Evolutionary conservation across 345 rosid genomes (phyloP).

Genomic region (Euphorbia pulcherrima): DNA sequence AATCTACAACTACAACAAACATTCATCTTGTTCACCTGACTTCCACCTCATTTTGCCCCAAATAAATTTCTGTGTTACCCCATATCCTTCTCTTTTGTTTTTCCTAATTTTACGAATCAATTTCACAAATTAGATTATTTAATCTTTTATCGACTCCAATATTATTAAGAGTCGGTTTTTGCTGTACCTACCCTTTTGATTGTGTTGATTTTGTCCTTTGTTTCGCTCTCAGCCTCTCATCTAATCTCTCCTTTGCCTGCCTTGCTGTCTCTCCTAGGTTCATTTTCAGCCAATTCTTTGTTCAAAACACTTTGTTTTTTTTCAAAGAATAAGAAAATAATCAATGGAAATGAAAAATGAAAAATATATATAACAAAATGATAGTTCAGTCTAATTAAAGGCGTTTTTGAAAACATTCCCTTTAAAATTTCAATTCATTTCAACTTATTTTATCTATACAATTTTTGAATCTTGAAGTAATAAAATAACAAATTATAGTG

Average conservation of each 20-base stretch:
- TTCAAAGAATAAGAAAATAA: not conserved
- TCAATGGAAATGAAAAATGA: not conserved
- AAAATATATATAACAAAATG: not conserved
- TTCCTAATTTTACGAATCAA: not conserved
- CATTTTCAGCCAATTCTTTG: slow-evolving; percentile 33
- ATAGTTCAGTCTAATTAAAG: too few species aligned
- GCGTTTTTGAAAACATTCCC: too few species aligned
- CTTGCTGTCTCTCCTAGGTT: slow-evolving; percentile 61
- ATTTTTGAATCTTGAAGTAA: too few species aligned
- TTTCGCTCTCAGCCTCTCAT: slow-evolving; percentile 52
- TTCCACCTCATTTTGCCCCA: slow-evolving; percentile 59
- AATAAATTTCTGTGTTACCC: slow-evolving; percentile 32
- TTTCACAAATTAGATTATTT: not conserved
- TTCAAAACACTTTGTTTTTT: slow-evolving; percentile 27
- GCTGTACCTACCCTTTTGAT: slow-evolving; percentile 40
- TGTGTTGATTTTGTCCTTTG: slow-evolving; percentile 29
- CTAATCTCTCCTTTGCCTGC: slow-evolving; percentile 79
- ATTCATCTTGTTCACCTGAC: slow-evolving; percentile 54
- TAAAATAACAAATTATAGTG: too few species aligned
- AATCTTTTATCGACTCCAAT: too few species aligned
- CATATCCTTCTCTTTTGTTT: not conserved
- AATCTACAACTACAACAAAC: slow-evolving; percentile 65
- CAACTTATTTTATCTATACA: too few species aligned
- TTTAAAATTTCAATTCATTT: too few species aligned
- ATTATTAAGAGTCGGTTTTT: too few species aligned